Evolutionary conservation across 768 basidiomycete species (phyloP), one percentile per base, ranked within the genome.

Genomic region (Termitomyces sp.): DNA sequence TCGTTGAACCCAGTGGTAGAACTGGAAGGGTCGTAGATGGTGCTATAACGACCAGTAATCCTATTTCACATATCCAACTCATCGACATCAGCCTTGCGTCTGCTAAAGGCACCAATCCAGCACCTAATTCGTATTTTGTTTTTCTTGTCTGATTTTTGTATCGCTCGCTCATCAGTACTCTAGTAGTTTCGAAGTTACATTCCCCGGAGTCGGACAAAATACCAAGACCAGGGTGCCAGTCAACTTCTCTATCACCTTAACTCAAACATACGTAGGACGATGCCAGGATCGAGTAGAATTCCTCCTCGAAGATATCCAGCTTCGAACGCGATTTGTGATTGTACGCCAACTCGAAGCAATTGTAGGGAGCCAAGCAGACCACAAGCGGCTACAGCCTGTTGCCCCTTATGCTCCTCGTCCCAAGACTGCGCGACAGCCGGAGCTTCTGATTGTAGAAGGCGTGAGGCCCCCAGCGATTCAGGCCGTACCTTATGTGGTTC

Each of bases 281-380:
- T 81, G 73, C 55, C 74, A 82, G 49, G 81, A 82, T 44, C 75
- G 80, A 0, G 56, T 81, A 3, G 83, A 85, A 58, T 57, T 87
- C 19, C 50, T 74, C 0, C 81, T 87, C 61, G 66, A 79, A 57
- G 79, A 83, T 57, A 61, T 64, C 0, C 69, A 70, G 24, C 68
- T 78, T 10, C 62, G 66, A 9, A 74, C 76, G 37, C 66, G 59
- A 0, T 84, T 84, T 60, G 58, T 77, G 12, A 84, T 86, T 37
- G 70, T 74, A 0, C 76, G 81, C 2, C 58, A 68, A 2, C 57
- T 83, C 2, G 63, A 61, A 9, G 79, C 68, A 8, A 72, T 77
- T 32, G 74, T 84, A 9, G 83, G 80, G 7, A 71, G 71, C 57
- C 67, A 66, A 50, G 70, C 59, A 0, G 78, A 78, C 46, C 77